Evolutionary conservation across 1,139 yeast genomes (phyloP), one percentile per base, ranked within the genome.

Genomic region (Pichia cactophila): DNA sequence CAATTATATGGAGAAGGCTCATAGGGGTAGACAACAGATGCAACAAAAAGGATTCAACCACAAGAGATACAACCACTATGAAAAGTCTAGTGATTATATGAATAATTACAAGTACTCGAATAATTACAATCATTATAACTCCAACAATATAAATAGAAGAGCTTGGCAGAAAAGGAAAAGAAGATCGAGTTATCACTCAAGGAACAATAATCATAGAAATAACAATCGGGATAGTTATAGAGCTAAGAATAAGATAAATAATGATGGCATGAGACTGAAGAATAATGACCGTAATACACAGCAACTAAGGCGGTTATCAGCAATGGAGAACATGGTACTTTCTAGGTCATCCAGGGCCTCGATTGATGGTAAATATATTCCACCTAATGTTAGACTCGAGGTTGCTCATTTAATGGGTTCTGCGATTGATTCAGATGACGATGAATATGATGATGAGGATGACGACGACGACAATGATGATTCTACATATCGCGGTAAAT

Each of bases 1-100:
- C 55, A 83, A 81, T 58, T 83, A 83, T 61, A 76, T 83, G 83
- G 87, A 80, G 57, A 83, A 83, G 57, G 80, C 80, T 54, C 79
- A 80, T 39, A 80, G 72, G 53, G 65, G 66, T 63, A 60, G 57
- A 41, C 56, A 51, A 17, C 56, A 56, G 23, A 20, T 51, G 35
- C 51, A 54, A 36, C 56, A 50, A n/a, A 55, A 69, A 56, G 59
- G 64, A 51, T 61, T 59, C 48, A 50, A 61, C 46, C 58, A 56
- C 33, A 52, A 46, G 40, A 46, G 46, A 38, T 26, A 16, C 14
- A 43, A 47, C 14, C 26, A 35, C 14, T 40, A 16, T 29, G 52
- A 49, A 23, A 39, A 14, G 8, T 35, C 42, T 14, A 38, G 28
- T 33, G 45, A 44, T 26, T 36, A 41, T 33, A 48, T 43, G 40